Conservation (phyloP, 176 grass and related monocot species). For the Puccinellia tenuiflora region DNA sequence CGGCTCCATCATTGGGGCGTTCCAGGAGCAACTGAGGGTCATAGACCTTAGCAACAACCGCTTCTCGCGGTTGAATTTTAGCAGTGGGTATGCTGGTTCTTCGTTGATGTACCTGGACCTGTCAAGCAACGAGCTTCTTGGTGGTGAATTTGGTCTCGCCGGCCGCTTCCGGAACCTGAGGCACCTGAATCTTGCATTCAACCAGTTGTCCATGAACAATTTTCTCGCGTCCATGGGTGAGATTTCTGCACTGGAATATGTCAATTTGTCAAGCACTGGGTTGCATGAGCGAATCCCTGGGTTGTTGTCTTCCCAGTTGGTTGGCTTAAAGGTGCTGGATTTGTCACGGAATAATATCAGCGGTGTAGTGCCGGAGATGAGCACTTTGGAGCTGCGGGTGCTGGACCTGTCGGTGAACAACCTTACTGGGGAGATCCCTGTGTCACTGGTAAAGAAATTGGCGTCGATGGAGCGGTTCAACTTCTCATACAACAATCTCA, state of each 20-base stretch:
- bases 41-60: conserved; percentile 86
- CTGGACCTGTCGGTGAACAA: conserved; percentile 93
- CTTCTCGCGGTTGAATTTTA: conserved; percentile 61
- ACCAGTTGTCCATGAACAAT: conserved; percentile 47
- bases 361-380: conserved; percentile 63
- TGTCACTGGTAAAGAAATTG: conserved; percentile 61
- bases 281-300: conserved; percentile 53
- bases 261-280: conserved; percentile 84
- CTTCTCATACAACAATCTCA: conserved; percentile 98
- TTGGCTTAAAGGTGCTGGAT: conserved; percentile 68
- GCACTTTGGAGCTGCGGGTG: conserved; percentile 31
- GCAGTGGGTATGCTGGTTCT: conserved; percentile 39
- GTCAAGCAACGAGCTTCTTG: conserved; percentile 63
- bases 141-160: conserved; percentile 40
- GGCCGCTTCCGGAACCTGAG: conserved; percentile 36
- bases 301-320: conserved; percentile 40
- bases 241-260: conserved; percentile 60
- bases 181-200: conserved; percentile 87
- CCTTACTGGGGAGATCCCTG: conserved; percentile 84
- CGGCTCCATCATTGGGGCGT: conserved; percentile 30
- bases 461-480: conserved; percentile 61
- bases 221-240: conserved; percentile 31
- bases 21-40: conserved; percentile 48
- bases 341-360: conserved; percentile 76
- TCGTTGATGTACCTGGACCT: conserved; percentile 76